These are phyloP conservation scores for Hagleromyces aurorensis DNA, from an alignment of 805 yeast genomes.

Conservation along the genomic window DNA sequence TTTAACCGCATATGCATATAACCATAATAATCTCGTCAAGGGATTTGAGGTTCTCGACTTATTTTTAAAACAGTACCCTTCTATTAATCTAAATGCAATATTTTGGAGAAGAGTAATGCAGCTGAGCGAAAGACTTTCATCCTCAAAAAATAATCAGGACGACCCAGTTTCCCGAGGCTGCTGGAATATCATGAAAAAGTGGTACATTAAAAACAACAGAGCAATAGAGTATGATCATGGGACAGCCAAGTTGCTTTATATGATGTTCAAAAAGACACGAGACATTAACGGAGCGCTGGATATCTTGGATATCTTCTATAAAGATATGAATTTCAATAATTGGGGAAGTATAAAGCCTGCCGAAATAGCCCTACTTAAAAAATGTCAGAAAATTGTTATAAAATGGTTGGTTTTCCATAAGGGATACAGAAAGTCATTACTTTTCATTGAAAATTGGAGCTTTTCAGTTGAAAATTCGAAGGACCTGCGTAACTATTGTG, in stretches of 20 bases:
- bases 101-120: conserved; percentile 25
- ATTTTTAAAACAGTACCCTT: conserved; percentile 17
- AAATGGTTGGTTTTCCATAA: conserved; percentile 13
- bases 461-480: conserved; percentile 10
- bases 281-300: conserved; percentile 16
- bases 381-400: conserved; percentile 19
- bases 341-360: conserved; percentile 2
- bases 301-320: conserved; percentile 8
- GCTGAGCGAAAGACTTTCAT: conserved; percentile 15
- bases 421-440: conserved; percentile 8
- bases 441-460: conserved; percentile 21
- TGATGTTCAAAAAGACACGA: conserved; percentile 10
- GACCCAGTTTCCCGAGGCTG: conserved; percentile 14
- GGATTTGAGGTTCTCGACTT: conserved; percentile 14
- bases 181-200: conserved; percentile 21
- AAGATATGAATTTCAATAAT: conserved; percentile 8
- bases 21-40: conserved; percentile 10
- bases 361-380: conserved; percentile 10
- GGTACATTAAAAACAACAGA: conserved; percentile 12
- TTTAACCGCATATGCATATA: conserved; percentile 14
- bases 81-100: conserved; percentile 11
- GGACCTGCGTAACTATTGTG: conserved; percentile 9
- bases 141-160: conserved; percentile 9
- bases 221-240: conserved; percentile 16
- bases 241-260: conserved; percentile 12